Conservation (phyloP, 345 rosid genomes). For the Gossypium mustelinum region DNA sequence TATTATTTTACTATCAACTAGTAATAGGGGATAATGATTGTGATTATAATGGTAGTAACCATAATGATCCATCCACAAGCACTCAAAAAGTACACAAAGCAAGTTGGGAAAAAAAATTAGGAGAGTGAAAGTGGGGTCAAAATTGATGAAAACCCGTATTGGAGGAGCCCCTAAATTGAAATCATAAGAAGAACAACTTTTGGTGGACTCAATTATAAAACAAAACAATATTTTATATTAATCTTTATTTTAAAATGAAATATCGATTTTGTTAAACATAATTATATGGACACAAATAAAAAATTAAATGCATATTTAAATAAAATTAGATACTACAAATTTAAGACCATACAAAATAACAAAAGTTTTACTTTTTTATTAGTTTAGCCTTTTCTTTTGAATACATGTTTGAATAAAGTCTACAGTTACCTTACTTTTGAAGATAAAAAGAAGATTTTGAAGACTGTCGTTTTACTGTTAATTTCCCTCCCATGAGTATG, state of each 20-base stretch:
- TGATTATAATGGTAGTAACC: not conserved
- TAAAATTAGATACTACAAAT: too few species aligned
- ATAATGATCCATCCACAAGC: constrained; percentile 9
- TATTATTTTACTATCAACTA: not conserved
- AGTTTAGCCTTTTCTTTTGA: too few species aligned
- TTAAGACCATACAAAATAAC: not conserved
- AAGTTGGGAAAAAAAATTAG: constrained; percentile 5
- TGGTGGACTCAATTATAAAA: not conserved
- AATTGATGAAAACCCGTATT: constrained; percentile 1
- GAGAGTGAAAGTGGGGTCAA: constrained; percentile 14
- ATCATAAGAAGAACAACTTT: constrained; percentile 8
- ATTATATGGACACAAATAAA: too few species aligned
- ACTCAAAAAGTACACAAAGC: not conserved
- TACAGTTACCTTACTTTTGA: not conserved
- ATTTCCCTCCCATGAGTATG: not conserved
- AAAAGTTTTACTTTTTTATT: not conserved
- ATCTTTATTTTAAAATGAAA: too few species aligned
- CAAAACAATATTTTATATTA: too few species aligned
- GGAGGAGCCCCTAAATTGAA: not conserved
- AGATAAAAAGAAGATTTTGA: not conserved
- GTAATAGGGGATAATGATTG: not conserved
- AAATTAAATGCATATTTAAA: too few species aligned
- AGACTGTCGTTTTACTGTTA: not conserved
- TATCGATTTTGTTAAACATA: too few species aligned
- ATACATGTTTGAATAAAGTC: not conserved